These are phyloP conservation scores for Pichia paraexigua DNA, from an alignment of 805 yeast genomes.

Conservation along the genomic window DNA sequence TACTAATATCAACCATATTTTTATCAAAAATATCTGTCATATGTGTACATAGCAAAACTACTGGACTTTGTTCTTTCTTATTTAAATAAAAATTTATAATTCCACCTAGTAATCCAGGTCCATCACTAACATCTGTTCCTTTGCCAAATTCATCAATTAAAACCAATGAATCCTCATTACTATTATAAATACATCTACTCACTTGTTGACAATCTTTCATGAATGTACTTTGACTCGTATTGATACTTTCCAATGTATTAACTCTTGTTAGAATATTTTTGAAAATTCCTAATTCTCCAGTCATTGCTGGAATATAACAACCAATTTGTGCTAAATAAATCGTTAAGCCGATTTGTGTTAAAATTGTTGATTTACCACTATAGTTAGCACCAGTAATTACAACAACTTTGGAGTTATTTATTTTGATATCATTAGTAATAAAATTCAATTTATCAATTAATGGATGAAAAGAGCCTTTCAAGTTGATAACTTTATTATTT, in stretches of 20 bases:
- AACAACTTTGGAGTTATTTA: constrained; percentile 20
- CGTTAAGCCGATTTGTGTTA: constrained; percentile 41
- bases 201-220: constrained; percentile 38
- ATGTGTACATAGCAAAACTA: constrained; percentile 34
- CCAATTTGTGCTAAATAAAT: constrained; percentile 47
- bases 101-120: constrained; percentile 38
- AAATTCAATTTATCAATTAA: constrained; percentile 20
- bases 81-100: constrained; percentile 24
- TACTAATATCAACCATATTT: constrained; percentile 12
- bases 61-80: constrained; percentile 17
- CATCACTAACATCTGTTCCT: constrained; percentile 42
- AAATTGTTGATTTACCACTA: constrained; percentile 46
- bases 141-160: constrained; percentile 49
- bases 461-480: constrained; percentile 40
- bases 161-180: constrained; percentile 36
- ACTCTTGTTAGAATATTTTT: constrained; percentile 37
- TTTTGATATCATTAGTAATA: constrained; percentile 33
- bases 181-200: constrained; percentile 28
- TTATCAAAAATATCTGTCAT: constrained; percentile 33
- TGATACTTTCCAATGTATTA: constrained; percentile 32
- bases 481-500: constrained; percentile 10
- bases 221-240: constrained; percentile 40
- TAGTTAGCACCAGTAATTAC: constrained; percentile 44
- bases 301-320: constrained; percentile 42
- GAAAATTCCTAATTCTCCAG: constrained; percentile 38